Evolutionary conservation across 768 basidiomycete genomes (phyloP).

Genomic region (Cyathus striatus): DNA sequence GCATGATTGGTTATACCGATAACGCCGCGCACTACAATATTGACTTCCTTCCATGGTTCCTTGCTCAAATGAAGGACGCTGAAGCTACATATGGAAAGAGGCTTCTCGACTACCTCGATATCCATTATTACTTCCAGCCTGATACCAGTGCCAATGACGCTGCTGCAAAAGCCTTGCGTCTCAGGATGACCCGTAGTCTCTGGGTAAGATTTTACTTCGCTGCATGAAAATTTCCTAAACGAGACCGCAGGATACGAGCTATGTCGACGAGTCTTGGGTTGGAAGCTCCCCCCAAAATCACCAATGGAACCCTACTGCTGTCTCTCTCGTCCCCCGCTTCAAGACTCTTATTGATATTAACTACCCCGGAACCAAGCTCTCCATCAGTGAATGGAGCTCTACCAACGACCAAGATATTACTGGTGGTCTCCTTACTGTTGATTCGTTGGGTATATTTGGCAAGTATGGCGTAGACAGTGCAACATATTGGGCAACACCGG

Average conservation of each 20-base stretch:
- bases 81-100: constrained; percentile 30
- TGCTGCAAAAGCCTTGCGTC: constrained; percentile 43
- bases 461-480: constrained; percentile 42
- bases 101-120: constrained; percentile 49
- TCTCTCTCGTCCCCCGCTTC: constrained; percentile 46
- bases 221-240: not conserved
- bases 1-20: constrained; percentile 39
- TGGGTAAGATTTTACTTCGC: constrained; percentile 30
- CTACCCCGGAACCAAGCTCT: constrained; percentile 53
- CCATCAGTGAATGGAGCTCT: constrained; percentile 49
- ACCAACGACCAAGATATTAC: constrained; percentile 45
- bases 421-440: constrained; percentile 48
- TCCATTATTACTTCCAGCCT: constrained; percentile 51
- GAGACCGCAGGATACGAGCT: constrained; percentile 31
- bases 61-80: constrained; percentile 38
- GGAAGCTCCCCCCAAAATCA: constrained; percentile 37
- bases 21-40: constrained; percentile 45
- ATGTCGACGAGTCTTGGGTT: constrained; percentile 53
- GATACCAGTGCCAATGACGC: constrained; percentile 51
- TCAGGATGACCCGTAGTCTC: constrained; percentile 44
- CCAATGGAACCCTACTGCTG: constrained; percentile 37
- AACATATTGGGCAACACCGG: constrained; percentile 48
- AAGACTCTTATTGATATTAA: constrained; percentile 38
- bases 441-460: constrained; percentile 48
- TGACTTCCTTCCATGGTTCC: constrained; percentile 56